These are phyloP conservation scores for Hemerocallis citrina DNA, from an alignment of 106 monocot species.

Conservation along the genomic window DNA sequence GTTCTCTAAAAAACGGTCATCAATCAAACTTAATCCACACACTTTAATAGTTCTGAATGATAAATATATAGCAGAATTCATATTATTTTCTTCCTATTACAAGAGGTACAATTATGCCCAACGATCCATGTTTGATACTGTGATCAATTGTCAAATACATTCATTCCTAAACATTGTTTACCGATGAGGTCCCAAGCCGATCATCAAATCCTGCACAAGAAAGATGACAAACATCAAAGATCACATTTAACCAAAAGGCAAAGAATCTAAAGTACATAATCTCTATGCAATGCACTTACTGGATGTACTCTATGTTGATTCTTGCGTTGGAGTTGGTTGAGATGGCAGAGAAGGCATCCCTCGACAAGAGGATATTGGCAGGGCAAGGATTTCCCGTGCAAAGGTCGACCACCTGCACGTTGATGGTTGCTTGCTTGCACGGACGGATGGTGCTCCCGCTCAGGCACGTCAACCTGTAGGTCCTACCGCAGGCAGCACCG, in stretches of 20 bases:
- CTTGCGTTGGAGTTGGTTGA: not conserved
- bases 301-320: slow-evolving; percentile 10
- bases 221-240: not conserved
- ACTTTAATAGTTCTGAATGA: too few species aligned
- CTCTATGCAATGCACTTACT: not conserved
- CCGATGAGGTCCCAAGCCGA: too few species aligned
- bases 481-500: slow-evolving; percentile 16
- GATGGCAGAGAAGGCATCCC: slow-evolving; percentile 2
- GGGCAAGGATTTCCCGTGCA: slow-evolving; percentile 8
- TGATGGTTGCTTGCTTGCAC: slow-evolving; percentile 4
- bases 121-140: too few species aligned
- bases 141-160: too few species aligned
- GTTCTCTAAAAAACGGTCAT: too few species aligned
- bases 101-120: too few species aligned
- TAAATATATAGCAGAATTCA: too few species aligned
- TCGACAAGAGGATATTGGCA: slow-evolving; percentile 11
- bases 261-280: not conserved
- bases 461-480: slow-evolving; percentile 1
- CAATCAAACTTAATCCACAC: too few species aligned
- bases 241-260: too few species aligned
- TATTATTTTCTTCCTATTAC: too few species aligned
- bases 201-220: not conserved
- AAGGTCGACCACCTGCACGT: slow-evolving; percentile 9
- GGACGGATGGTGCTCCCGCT: slow-evolving; percentile 7
- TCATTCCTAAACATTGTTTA: too few species aligned